These are phyloP conservation scores for Penstemon eatonii DNA, from an alignment of 257 asterid species.

Conservation along the genomic window DNA sequence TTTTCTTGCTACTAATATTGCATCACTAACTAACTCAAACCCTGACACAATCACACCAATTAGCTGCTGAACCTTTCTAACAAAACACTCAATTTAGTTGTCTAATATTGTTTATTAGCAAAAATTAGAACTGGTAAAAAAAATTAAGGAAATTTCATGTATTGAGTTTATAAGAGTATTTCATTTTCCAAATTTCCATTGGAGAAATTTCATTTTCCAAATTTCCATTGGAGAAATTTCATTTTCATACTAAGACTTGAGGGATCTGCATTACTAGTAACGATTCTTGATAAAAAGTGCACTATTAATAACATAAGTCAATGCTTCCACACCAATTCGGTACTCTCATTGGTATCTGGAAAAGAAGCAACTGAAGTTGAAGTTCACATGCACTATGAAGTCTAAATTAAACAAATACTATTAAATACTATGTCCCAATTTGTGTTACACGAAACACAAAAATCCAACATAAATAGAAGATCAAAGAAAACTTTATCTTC, in stretches of 20 bases:
- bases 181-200: too few relatives aligned
- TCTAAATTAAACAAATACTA: too few relatives aligned
- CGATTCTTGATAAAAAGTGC: background rate
- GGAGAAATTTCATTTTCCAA: background rate
- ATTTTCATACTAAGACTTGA: too few relatives aligned
- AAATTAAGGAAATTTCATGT: background rate
- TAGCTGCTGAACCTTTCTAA: background rate
- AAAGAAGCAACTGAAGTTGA: too few relatives aligned
- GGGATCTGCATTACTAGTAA: background rate
- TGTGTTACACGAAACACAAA: conserved; percentile 1
- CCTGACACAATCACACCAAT: background rate
- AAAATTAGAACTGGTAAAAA: background rate
- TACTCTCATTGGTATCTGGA: background rate
- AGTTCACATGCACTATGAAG: too few relatives aligned
- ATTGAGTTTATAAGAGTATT: background rate
- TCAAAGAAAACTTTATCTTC: background rate
- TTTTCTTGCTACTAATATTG: background rate
- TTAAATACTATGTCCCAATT: background rate
- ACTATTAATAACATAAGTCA: background rate
- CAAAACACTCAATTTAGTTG: background rate
- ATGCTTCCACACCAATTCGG: background rate
- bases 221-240: background rate
- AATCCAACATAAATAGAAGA: background rate
- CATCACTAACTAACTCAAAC: background rate
- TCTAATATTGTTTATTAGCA: background rate